A percentile compares a stretch with the other conserved stretches of the same genome.
These are phyloP conservation scores for Cytospora chrysosperma DNA, from an alignment of 2,329 filamentous ascomycete species.

Conservation along the genomic window DNA sequence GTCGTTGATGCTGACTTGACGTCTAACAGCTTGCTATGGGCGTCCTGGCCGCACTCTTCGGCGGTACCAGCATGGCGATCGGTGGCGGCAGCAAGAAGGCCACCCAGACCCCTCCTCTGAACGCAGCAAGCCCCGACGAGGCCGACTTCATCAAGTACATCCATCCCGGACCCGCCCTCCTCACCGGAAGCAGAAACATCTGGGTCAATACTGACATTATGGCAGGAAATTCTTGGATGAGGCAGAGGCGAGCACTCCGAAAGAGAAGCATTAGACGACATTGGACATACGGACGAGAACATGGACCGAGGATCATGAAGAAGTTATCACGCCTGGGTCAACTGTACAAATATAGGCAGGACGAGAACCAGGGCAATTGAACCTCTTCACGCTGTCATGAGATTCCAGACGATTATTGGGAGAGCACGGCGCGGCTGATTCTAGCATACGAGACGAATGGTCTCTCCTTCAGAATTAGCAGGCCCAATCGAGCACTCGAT, in stretches of 20 bases:
- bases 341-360: constrained; percentile 22
- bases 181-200: background rate
- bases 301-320: background rate
- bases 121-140: constrained; percentile 61
- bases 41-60: constrained; percentile 52
- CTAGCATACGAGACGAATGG: background rate
- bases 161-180: constrained; percentile 19
- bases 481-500: too few relatives aligned
- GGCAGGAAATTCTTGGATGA: constrained; percentile 48
- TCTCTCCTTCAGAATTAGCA: background rate
- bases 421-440: background rate
- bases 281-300: background rate
- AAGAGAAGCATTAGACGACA: constrained; percentile 40
- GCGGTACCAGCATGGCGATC: constrained; percentile 45
- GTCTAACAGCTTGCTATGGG: constrained; percentile 54
- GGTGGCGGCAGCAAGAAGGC: constrained; percentile 46
- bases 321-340: constrained; percentile 5
- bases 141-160: constrained; percentile 65
- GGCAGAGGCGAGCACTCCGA: constrained; percentile 43
- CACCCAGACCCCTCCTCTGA: constrained; percentile 55
- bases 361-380: constrained; percentile 13
- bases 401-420: background rate
- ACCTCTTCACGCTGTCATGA: constrained; percentile 7
- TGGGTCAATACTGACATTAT: constrained; percentile 23
- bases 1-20: constrained; percentile 27